Percentiles rank a stretch among this genome's conserved stretches.
Conservation (phyloP, 345 rosid genomes). For the Nephelium lappaceum region DNA sequence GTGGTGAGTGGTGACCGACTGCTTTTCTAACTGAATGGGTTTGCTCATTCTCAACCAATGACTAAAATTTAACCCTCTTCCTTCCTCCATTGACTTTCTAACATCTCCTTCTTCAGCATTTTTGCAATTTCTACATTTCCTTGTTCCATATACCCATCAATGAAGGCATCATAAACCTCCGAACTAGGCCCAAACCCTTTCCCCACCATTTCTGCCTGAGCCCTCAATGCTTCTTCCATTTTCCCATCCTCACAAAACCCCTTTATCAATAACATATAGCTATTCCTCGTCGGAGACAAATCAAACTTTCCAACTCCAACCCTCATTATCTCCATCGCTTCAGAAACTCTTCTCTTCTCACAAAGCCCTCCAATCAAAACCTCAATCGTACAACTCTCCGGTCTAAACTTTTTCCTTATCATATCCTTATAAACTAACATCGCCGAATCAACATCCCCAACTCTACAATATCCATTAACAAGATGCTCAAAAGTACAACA, state of each 20-base stretch:
- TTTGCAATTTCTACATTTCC: conserved; percentile 62
- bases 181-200: conserved; percentile 65
- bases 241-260: conserved; percentile 61
- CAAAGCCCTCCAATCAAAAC: conserved; percentile 52
- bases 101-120: conserved; percentile 60
- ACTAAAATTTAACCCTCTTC: conserved; percentile 19
- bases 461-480: conserved; percentile 60
- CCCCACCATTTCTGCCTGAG: conserved; percentile 89
- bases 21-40: neutral
- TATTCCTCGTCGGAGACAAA: conserved; percentile 49
- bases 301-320: conserved; percentile 37
- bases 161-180: conserved; percentile 59
- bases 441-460: conserved; percentile 54
- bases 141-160: conserved; percentile 51
- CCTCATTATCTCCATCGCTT: conserved; percentile 57
- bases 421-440: conserved; percentile 60
- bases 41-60: neutral
- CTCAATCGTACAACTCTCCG: conserved; percentile 49
- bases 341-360: conserved; percentile 41
- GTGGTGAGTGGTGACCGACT: neutral
- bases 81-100: conserved; percentile 38
- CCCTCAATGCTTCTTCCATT: conserved; percentile 71
- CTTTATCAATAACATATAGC: conserved; percentile 59
- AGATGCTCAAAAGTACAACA: conserved; percentile 62
- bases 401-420: conserved; percentile 52